Base-by-base conservation (phyloP, 2,329 filamentous ascomycete genomes). In the Diaporthe vaccinii region DNA sequence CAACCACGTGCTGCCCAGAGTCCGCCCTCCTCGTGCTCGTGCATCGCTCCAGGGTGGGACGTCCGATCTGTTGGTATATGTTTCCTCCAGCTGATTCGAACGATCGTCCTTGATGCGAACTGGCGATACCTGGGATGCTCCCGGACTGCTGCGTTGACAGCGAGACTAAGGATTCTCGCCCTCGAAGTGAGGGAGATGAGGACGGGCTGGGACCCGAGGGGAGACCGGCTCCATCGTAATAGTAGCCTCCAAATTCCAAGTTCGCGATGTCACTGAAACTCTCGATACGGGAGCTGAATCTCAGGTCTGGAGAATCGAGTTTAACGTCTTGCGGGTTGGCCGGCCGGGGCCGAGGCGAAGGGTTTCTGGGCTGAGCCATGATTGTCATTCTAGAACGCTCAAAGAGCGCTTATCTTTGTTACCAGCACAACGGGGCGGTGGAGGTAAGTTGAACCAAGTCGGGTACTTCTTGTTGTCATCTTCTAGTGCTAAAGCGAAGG, bases 221-320 rank as follows among this genome's bases (percentile, higher is more conserved):
- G 14, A 75, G 65, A 25, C 75, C 67, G 65, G 76, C 74, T 2
- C 80, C 82, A 73, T 92, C 92, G 77, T 93, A 91, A 73, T 91
- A 91, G 80, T 96, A 98, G 46, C 76, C 78, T 31, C 78, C 80
- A 41, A 79, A 80, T 73, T 82, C 80, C 53, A 80, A 79, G 75
- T 82, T 80, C 57, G 79, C 76, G 36, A 84, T 78, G 57, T 84
- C 82, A 22, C 80, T 79, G 9, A 83, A 76, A 44, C 77, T 80
- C 22, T 81, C 80, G 67, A 82, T 82, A 22, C 81, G 78, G 59
- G 68, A 62, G 65, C 74, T 77, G 6, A 76, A 51, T 15, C 20
- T 71, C 3, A 31, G 15, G 34, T 36, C 20, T 58, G 67, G 41
- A 31, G 17, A 36, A 28, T 15, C 4, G 15, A 3, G 31, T 9